These are phyloP conservation scores for Blastocystis sp. DNA, from an alignment of 352 stramenopile species.

Conservation along the genomic window DNA sequence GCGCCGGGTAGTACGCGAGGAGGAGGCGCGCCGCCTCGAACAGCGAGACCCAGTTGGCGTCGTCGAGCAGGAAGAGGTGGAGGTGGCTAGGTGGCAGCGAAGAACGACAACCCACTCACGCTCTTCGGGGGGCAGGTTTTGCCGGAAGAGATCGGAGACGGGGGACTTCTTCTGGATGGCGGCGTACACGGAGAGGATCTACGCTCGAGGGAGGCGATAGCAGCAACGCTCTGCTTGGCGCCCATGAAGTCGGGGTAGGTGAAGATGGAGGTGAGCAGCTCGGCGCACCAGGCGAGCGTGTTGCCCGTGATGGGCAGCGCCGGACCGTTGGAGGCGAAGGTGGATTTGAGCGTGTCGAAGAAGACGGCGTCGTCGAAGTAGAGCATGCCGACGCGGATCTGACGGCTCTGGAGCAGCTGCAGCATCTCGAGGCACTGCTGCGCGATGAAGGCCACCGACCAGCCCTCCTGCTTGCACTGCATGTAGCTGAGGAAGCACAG, in stretches of 20 bases:
- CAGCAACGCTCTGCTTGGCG: not conserved
- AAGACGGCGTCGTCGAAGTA: not conserved
- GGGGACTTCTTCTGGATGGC: not conserved
- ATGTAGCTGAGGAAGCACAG: slow-evolving; percentile 1
- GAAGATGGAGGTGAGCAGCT: slow-evolving; percentile 8
- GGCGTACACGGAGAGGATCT: not conserved
- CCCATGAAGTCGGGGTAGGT: not conserved
- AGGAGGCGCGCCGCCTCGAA: not conserved
- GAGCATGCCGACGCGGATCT: slow-evolving; percentile 2
- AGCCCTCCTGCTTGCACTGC: not conserved
- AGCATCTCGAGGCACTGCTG: not conserved
- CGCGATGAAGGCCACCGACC: slow-evolving; percentile 5
- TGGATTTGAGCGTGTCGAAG: not conserved
- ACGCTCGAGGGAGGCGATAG: not conserved
- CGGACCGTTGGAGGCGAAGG: not conserved
- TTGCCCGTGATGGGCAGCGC: not conserved
- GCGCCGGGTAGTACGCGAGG: not conserved
- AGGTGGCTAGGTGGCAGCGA: not conserved
- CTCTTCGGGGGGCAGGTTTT: not conserved
- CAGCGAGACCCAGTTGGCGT: slow-evolving; percentile 6
- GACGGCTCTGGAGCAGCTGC: not conserved
- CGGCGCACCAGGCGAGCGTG: not conserved
- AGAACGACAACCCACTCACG: not conserved
- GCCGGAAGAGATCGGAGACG: not conserved
- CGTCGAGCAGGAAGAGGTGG: not conserved